Base-by-base conservation (phyloP, 2,329 filamentous ascomycete genomes). In the Cadophora gregata region DNA sequence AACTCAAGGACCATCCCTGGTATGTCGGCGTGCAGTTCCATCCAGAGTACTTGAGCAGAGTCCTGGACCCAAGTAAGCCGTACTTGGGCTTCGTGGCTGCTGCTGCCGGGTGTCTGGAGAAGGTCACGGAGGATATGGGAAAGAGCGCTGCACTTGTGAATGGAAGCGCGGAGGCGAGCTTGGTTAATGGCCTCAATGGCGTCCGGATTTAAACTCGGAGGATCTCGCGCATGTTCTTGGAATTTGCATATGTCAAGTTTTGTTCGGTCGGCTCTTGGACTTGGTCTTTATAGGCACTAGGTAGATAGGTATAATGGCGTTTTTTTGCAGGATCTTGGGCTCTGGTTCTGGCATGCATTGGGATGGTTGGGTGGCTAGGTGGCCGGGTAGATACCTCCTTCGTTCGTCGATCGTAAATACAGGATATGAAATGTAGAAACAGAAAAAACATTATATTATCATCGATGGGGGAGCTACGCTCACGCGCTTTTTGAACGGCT, bases 1-100 rank as follows among this genome's bases (percentile, higher is more conserved):
- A 97, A 80, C 81, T 96, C 69, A 89, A 89, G 77, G 89, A 95
- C 70, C 93, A 97, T 77, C 91, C 91, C 0, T 97, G 87, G 84
- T 97, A 90, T 73, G 92, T 96, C 21, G 90, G 90, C 69, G 91
- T 96, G 9, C 94, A 97, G 79, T 95, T 91, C 79, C 93, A 97
- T 78, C 93, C 94, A 1, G 93, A 97, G 79, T 97, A 95, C 77
- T 83, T 92, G 60, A 90, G 86, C 72, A 85, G 90, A 62, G 93
- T 96, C 2, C 81, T 96, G 69, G 82, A 87, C 59, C 92, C 92
- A 0, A 90, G 87, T 75, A 88, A 88, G 76, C 89, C 92, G 1
- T 96, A 93, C 80, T 84, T 97, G 25, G 93, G 93, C 56, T 94
- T 97, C 77, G 86, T 97, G 56, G 93, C 93, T 36, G 92, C 93